Evolutionary conservation across 2,329 filamentous ascomycete genomes (phyloP).

Genomic region (Claviceps arundinis): DNA sequence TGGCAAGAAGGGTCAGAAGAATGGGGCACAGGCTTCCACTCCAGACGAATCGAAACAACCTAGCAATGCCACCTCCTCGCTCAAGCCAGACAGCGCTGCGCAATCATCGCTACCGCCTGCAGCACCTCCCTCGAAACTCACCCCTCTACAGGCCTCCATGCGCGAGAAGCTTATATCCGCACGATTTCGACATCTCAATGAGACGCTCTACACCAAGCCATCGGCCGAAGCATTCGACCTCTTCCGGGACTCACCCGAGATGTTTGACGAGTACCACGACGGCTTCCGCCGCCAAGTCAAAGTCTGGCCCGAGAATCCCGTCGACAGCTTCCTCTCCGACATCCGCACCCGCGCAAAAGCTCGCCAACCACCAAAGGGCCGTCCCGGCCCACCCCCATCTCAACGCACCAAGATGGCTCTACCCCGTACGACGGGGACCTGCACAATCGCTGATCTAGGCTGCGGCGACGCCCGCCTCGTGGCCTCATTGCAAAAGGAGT

Average conservation of each 20-base stretch:
- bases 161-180: conserved; percentile 87
- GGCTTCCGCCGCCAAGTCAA: conserved; percentile 92
- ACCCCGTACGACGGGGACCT: conserved; percentile 57
- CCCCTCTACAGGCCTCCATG: conserved; percentile 88
- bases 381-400: conserved; percentile 15
- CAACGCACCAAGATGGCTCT: conserved; percentile 34
- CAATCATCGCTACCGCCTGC: conserved; percentile 21
- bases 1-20: conserved; percentile 13
- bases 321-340: conserved; percentile 68
- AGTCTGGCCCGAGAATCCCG: conserved; percentile 93
- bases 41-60: conserved; percentile 8
- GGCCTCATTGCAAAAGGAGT: conserved; percentile 48
- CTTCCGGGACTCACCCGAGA: conserved; percentile 74
- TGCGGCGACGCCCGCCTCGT: conserved; percentile 85
- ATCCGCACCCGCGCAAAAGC: conserved; percentile 55
- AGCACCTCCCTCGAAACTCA: conserved; percentile 49
- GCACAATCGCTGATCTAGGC: conserved; percentile 79
- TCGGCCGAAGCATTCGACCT: conserved; percentile 72
- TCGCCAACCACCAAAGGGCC: conserved; percentile 18
- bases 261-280: conserved; percentile 93
- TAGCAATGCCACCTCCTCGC: conserved; percentile 2
- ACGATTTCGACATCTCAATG: conserved; percentile 93
- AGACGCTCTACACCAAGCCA: conserved; percentile 87
- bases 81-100: conserved; percentile 12
- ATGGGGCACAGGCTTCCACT: conserved; percentile 7